These are phyloP conservation scores for Thermomyces lanuginosus DNA, from an alignment of 2,329 filamentous ascomycete genomes.

Conservation along the genomic window DNA sequence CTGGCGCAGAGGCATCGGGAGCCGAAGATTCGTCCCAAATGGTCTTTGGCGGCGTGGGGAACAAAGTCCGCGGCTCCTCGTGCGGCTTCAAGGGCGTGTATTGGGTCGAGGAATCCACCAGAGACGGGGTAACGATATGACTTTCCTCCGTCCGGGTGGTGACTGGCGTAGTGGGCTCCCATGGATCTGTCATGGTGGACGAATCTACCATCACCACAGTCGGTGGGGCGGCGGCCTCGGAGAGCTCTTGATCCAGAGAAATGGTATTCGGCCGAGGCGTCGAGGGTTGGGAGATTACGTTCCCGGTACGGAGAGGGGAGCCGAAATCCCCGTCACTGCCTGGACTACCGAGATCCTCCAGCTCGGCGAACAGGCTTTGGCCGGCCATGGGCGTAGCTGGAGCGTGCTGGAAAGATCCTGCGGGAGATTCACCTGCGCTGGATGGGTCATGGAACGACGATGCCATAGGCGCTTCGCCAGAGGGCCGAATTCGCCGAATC, in stretches of 20 bases:
- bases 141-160: conserved; percentile 5
- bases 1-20: conserved; percentile 6
- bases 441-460: conserved; percentile 11
- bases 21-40: conserved; percentile 20
- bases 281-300: conserved; percentile 20
- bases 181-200: conserved; percentile 46
- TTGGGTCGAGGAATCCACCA: conserved; percentile 28
- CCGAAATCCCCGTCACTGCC: conserved; percentile 54
- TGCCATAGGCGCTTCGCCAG: conserved; percentile 29
- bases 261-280: conserved; percentile 22
- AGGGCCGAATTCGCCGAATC: conserved; percentile 39
- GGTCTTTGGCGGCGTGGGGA: conserved; percentile 26
- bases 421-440: conserved; percentile 36
- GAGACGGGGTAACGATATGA: conserved; percentile 9
- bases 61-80: conserved; percentile 15
- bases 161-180: conserved; percentile 19
- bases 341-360: conserved; percentile 57
- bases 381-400: conserved; percentile 35
- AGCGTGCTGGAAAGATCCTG: conserved; percentile 34
- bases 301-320: conserved; percentile 18
- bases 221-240: conserved; percentile 15
- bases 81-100: conserved; percentile 23
- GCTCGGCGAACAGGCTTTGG: conserved; percentile 80
- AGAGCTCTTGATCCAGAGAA: conserved; percentile 17
- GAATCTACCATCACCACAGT: conserved; percentile 39